phyloP scores from a whole-genome alignment of 176 grass and related monocot species.

The Eragrostis curvula region DNA sequence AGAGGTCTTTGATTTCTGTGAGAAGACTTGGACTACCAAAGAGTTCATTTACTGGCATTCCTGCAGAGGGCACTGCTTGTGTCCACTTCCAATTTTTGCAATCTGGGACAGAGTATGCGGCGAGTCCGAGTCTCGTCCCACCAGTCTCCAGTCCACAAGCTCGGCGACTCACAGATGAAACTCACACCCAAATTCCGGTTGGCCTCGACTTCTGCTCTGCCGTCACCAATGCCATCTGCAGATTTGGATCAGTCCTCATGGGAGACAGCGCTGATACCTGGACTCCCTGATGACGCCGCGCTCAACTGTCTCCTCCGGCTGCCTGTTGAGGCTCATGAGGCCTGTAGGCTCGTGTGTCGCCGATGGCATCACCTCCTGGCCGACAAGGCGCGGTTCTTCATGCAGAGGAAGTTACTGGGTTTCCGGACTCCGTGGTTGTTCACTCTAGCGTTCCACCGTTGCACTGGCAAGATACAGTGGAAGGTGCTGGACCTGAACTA shows the following conservation, averaged over 20 bases:
- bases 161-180: slow-evolving; percentile 85
- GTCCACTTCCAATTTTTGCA: not conserved
- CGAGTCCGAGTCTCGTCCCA: slow-evolving; percentile 85
- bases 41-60: not conserved
- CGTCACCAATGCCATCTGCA: not conserved
- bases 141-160: slow-evolving; percentile 81
- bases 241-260: slow-evolving; percentile 29
- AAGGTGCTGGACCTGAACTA: slow-evolving; percentile 76
- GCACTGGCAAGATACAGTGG: slow-evolving; percentile 97
- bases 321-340: slow-evolving; percentile 53
- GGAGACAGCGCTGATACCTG: slow-evolving; percentile 64
- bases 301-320: slow-evolving; percentile 87
- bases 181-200: slow-evolving; percentile 77
- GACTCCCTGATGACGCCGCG: slow-evolving; percentile 84
- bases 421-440: slow-evolving; percentile 67
- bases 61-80: not conserved
- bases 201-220: not conserved
- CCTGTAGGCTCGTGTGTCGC: slow-evolving; percentile 79
- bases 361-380: slow-evolving; percentile 75
- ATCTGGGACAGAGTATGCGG: slow-evolving; percentile 51
- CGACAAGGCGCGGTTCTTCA: slow-evolving; percentile 69
- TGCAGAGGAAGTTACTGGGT: slow-evolving; percentile 55
- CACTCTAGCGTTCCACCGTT: slow-evolving; percentile 91
- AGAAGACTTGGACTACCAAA: not conserved
- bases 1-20: slow-evolving; percentile 7